A percentile compares a stretch with the other conserved stretches of the same genome.
Evolutionary conservation across 257 asterid species (phyloP).

Genomic region (Fraxinus cuspidata): DNA sequence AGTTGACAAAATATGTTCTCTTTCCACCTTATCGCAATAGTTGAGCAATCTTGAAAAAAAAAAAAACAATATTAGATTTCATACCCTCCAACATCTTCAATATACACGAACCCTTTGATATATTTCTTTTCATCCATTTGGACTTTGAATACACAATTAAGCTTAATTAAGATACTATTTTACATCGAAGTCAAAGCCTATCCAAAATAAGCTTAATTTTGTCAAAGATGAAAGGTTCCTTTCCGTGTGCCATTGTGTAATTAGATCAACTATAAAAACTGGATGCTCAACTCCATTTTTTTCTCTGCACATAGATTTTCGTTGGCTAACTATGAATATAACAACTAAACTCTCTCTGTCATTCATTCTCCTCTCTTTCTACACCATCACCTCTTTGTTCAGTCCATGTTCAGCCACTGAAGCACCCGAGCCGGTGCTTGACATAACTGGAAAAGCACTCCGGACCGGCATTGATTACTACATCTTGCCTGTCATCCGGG

Average conservation of each 20-base stretch:
- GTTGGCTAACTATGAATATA: background rate
- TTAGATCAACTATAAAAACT: background rate
- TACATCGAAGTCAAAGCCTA: background rate
- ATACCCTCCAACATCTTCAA: too few relatives aligned
- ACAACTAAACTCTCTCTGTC: background rate
- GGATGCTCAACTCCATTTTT: background rate
- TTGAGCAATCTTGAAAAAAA: too few relatives aligned
- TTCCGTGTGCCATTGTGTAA: background rate
- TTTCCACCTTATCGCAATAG: too few relatives aligned
- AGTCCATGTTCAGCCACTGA: slow-evolving; percentile 24
- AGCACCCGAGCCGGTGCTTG: slow-evolving; percentile 38
- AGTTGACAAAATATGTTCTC: background rate
- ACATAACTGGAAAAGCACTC: slow-evolving; percentile 36
- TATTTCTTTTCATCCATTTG: too few relatives aligned
- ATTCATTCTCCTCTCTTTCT: slow-evolving; percentile 23
- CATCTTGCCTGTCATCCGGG: slow-evolving; percentile 52
- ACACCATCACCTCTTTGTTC: slow-evolving; percentile 11
- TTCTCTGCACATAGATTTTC: background rate
- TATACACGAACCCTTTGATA: too few relatives aligned
- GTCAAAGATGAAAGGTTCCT: background rate
- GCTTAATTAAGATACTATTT: too few relatives aligned
- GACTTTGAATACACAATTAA: background rate
- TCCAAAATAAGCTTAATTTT: background rate
- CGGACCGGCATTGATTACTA: slow-evolving; percentile 43
- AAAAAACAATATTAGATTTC: too few relatives aligned